Evolutionary conservation across 179 eudicot species (phyloP).

Genomic region (Gypsophila paniculata): DNA sequence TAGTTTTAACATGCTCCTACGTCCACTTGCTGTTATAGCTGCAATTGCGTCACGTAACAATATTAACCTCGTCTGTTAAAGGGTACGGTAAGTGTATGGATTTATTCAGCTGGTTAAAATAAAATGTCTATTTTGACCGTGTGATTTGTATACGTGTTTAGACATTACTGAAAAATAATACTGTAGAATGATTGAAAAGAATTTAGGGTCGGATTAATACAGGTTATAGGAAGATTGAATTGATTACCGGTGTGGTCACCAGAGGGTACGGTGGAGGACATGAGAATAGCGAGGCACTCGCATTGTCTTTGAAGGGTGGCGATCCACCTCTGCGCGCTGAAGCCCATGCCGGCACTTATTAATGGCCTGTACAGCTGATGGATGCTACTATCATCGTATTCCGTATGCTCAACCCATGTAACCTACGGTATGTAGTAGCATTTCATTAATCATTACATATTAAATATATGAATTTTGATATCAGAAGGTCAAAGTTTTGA

Average conservation of each 20-base stretch:
- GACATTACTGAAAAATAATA: background rate
- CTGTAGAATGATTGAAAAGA: background rate
- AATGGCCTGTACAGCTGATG: conserved; percentile 85
- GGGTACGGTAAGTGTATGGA: too few species aligned
- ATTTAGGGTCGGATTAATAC: background rate
- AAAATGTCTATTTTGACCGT: too few species aligned
- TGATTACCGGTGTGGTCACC: conserved; percentile 61
- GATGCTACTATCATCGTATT: conserved; percentile 64
- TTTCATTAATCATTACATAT: background rate
- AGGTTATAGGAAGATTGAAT: background rate
- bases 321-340: conserved; percentile 91
- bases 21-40: conserved; percentile 73
- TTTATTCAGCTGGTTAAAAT: too few species aligned
- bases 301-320: conserved; percentile 89
- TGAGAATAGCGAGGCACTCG: conserved; percentile 85
- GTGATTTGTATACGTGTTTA: too few species aligned
- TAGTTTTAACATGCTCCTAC: conserved; percentile 82
- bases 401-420: conserved; percentile 94
- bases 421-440: conserved; percentile 39
- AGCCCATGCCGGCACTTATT: conserved; percentile 74
- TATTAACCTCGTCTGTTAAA: too few species aligned
- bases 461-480: background rate
- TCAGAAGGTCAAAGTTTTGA: background rate
- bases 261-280: conserved; percentile 67
- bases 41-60: conserved; percentile 16